Evolutionary conservation across 1,284 basidiomycete species (phyloP), one percentile per base, ranked within the genome.

Genomic region (Agaricales sp.): DNA sequence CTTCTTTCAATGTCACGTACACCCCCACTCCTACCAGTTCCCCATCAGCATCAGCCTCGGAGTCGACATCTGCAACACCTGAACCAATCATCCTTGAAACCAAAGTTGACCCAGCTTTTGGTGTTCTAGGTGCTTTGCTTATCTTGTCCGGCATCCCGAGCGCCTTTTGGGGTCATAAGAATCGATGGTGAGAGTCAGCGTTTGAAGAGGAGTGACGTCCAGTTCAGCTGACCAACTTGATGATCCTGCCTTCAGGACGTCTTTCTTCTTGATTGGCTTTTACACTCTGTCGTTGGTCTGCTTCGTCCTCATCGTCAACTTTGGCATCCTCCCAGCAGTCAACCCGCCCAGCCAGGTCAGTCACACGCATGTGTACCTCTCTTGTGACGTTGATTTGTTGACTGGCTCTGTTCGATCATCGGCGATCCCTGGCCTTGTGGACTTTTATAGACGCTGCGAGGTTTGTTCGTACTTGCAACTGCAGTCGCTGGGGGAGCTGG

Each of bases 111-210:
- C 87, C 89, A 13, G 91, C 83, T 13, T 97, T 93, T 64, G 92
- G 86, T 26, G 84, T 94, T 12, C 76, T 94, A 4, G 94, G 94
- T 46, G 89, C 78, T 4, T 66, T 96, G 55, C 80, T 97, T 60
- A 92, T 97, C 57, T 58, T 95, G 46, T 90, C 88, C 4, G 94
- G 94, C 50, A 70, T 94, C 13, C 90, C 92, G 2, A 89, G 90
- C 53, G 86, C 88, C 1, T 91, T 92, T 57, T 82, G 89, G 65
- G 94, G 94, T 18, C 89, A 92, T 66, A 93, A 92, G 73, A 93
- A 93, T 63, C 73, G 92, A 74, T 92, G 92, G 91, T 85, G 54
- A 45, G 70, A 60, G 16, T n/a, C n/a, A n/a, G n/a, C n/a, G n/a
- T n/a, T n/a, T 47, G 55, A 55, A 46, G 49, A n/a, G n/a, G n/a